These are phyloP conservation scores for Microcera coccophila DNA, from an alignment of 2,329 filamentous ascomycete species.

Conservation along the genomic window DNA sequence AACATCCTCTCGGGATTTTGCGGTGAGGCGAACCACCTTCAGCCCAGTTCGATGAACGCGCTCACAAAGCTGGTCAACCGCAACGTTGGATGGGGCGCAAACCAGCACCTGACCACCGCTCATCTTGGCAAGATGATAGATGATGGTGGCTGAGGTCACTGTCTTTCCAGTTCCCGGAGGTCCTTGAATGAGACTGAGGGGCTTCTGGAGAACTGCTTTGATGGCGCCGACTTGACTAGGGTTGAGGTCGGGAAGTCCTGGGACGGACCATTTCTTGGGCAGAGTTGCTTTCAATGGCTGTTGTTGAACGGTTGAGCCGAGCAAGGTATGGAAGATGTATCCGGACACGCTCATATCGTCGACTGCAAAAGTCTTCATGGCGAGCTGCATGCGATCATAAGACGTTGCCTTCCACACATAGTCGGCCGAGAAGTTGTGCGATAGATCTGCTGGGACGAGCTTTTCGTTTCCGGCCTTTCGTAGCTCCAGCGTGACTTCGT, in stretches of 20 bases:
- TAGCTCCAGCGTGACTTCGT: conserved; percentile 93
- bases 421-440: conserved; percentile 95
- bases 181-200: conserved; percentile 91
- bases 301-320: conserved; percentile 90
- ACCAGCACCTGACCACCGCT: conserved; percentile 93
- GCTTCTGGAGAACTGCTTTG: conserved; percentile 89
- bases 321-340: conserved; percentile 95
- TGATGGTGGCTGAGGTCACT: conserved; percentile 96
- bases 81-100: conserved; percentile 96
- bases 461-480: conserved; percentile 95
- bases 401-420: conserved; percentile 99
- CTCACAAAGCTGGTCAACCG: conserved; percentile 96
- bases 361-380: conserved; percentile 98
- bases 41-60: conserved; percentile 91
- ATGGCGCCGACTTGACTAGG: conserved; percentile 94
- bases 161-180: conserved; percentile 98
- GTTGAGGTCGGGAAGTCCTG: conserved; percentile 90
- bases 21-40: conserved; percentile 96
- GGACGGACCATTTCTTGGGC: conserved; percentile 95
- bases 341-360: conserved; percentile 98
- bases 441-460: conserved; percentile 90
- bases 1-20: conserved; percentile 96
- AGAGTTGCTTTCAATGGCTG: conserved; percentile 94
- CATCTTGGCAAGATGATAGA: conserved; percentile 94
- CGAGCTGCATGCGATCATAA: conserved; percentile 97